A percentile compares a stretch with the other conserved stretches of the same genome.
Conservation (phyloP, 345 rosid genomes). For the Syzygium oleosum region DNA sequence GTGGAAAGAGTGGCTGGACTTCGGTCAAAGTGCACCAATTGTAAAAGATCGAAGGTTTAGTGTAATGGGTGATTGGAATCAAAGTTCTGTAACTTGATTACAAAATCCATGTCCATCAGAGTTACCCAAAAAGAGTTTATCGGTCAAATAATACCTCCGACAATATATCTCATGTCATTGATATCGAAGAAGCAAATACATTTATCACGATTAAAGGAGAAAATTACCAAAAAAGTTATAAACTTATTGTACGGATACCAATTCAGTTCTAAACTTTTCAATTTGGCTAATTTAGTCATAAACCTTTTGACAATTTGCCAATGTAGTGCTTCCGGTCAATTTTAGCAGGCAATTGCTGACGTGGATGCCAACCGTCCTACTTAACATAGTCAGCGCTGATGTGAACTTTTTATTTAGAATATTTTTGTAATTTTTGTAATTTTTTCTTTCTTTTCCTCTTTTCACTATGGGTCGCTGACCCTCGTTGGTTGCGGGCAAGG, state of each 20-base stretch:
- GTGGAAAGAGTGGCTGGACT: not conserved
- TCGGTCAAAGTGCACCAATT: not conserved
- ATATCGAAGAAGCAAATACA: not conserved
- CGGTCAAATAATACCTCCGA: not conserved
- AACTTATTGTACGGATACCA: fast-evolving
- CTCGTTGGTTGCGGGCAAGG: not conserved
- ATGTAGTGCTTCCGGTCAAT: too few relatives aligned
- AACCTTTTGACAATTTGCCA: fast-evolving
- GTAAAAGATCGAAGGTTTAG: not conserved
- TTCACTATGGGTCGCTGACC: not conserved
- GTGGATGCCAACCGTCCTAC: fast-evolving
- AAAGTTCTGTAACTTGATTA: not conserved
- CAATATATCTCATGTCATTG: not conserved
- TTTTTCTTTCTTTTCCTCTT: not conserved
- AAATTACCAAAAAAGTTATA: not conserved
- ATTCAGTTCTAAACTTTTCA: too few relatives aligned
- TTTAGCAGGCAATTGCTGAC: fast-evolving
- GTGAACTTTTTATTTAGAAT: not conserved
- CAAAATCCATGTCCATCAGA: not conserved
- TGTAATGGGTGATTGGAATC: not conserved
- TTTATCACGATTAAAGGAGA: not conserved
- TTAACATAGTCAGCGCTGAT: fast-evolving
- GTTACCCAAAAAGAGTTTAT: not conserved
- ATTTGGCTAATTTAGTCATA: not conserved
- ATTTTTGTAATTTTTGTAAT: not conserved